Evolutionary conservation across 2,329 filamentous ascomycete genomes (phyloP).

Genomic region (Bipolaris gigantea): DNA sequence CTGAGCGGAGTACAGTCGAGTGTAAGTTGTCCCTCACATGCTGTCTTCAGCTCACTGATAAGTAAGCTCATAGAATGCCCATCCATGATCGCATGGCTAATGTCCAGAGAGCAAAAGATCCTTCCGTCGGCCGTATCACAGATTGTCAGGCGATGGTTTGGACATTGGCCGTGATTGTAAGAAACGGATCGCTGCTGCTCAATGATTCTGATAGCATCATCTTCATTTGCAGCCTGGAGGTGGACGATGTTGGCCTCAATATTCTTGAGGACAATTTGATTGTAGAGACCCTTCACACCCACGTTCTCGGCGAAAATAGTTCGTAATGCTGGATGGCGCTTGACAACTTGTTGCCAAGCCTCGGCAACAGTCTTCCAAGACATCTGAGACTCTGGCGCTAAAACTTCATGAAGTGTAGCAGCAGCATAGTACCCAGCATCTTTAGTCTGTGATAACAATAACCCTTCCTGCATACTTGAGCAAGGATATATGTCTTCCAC

Average conservation of each 20-base stretch:
- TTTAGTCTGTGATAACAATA: conserved; percentile 37
- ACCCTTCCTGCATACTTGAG: conserved; percentile 39
- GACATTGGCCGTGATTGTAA: conserved; percentile 29
- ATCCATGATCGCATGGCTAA: conserved; percentile 43
- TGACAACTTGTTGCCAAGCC: conserved; percentile 35
- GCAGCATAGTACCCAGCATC: conserved; percentile 39
- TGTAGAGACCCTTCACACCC: conserved; percentile 34
- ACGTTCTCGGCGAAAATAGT: conserved; percentile 41
- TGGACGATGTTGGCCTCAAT: conserved; percentile 30
- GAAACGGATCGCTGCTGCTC: conserved; percentile 26
- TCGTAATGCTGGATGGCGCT: conserved; percentile 34
- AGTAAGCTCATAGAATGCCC: conserved; percentile 40
- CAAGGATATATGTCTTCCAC: conserved; percentile 48
- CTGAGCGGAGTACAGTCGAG: conserved; percentile 36
- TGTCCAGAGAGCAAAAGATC: conserved; percentile 37
- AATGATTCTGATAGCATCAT: conserved; percentile 25
- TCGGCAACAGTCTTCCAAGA: conserved; percentile 22
- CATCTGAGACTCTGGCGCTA: conserved; percentile 10
- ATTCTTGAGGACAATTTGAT: conserved; percentile 37
- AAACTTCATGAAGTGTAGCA: conserved; percentile 36
- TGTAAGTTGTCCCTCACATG: conserved; percentile 28
- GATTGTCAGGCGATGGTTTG: conserved; percentile 40
- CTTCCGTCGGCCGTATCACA: conserved; percentile 27
- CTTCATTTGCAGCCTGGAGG: conserved; percentile 23
- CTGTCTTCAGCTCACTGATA: conserved; percentile 31